Conservation (phyloP, 768 basidiomycete species). For the Atractiella rhizophila region DNA sequence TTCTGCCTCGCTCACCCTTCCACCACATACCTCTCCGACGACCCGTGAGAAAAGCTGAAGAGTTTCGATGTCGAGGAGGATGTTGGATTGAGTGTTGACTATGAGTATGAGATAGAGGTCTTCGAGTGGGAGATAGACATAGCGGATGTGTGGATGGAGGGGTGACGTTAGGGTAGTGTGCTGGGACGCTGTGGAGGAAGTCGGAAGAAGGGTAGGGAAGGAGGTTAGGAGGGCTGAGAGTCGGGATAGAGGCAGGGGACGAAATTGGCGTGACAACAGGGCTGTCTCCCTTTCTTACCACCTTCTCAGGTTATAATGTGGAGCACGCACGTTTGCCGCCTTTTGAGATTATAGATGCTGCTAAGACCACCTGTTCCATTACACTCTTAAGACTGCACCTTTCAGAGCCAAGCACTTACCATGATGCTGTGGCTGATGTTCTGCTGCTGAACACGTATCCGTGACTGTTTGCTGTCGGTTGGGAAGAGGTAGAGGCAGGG, state of each 20-base stretch:
- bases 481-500: too few relatives aligned
- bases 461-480: too few relatives aligned
- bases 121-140: constrained; percentile 22
- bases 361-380: constrained; percentile 75
- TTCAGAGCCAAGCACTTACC: too few relatives aligned
- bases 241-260: constrained; percentile 56
- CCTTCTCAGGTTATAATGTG: background rate
- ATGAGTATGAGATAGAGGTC: constrained; percentile 92
- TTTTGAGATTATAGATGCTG: constrained; percentile 84
- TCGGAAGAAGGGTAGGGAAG: constrained; percentile 88
- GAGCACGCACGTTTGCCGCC: constrained; percentile 52
- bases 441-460: too few relatives aligned
- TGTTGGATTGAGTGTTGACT: constrained; percentile 97
- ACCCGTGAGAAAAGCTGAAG: constrained; percentile 80
- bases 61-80: constrained; percentile 91
- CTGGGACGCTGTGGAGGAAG: constrained; percentile 73
- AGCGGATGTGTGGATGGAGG: constrained; percentile 15
- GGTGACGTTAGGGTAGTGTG: constrained; percentile 14
- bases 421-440: background rate
- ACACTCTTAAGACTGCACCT: too few relatives aligned
- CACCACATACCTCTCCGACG: constrained; percentile 57
- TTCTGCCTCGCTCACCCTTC: constrained; percentile 59
- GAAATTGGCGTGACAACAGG: constrained; percentile 84
- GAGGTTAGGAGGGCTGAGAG: constrained; percentile 89
- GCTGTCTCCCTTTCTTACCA: constrained; percentile 29